phyloP scores from a whole-genome alignment of 2,329 filamentous ascomycete genomes.

The Ophiostoma quercus region DNA sequence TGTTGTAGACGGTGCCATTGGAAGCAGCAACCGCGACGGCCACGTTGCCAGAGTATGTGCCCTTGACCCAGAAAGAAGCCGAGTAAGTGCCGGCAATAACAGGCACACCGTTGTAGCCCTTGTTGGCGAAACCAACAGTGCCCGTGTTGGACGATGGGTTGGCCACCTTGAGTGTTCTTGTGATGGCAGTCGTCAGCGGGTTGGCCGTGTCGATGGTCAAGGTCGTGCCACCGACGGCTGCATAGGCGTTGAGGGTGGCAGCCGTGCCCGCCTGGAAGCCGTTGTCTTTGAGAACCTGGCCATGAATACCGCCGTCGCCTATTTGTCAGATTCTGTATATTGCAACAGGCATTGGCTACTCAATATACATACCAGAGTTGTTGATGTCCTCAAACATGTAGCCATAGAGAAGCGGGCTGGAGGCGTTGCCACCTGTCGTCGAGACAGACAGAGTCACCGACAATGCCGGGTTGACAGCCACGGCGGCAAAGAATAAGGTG shows the following conservation, averaged over 20 bases:
- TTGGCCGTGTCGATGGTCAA: slow-evolving; percentile 8
- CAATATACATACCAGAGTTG: neutral
- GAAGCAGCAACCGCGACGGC: neutral
- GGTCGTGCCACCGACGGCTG: neutral
- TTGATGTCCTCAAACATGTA: slow-evolving; percentile 12
- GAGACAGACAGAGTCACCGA: slow-evolving; percentile 4
- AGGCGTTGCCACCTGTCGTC: neutral
- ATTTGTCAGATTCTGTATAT: neutral
- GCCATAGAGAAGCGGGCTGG: slow-evolving; percentile 3
- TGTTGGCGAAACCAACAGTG: slow-evolving; percentile 1
- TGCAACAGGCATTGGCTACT: too few relatives aligned
- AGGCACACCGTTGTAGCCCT: neutral
- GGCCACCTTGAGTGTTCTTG: neutral
- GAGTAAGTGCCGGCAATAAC: neutral
- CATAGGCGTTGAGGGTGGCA: neutral
- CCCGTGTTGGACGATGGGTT: slow-evolving; percentile 4
- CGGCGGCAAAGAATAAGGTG: neutral
- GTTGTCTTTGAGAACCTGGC: slow-evolving; percentile 5
- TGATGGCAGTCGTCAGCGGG: neutral
- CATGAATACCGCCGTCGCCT: slow-evolving; percentile 1
- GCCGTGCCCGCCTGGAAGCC: slow-evolving; percentile 2
- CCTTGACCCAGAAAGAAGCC: slow-evolving; percentile 7
- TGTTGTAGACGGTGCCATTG: neutral
- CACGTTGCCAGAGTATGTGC: slow-evolving; percentile 9
- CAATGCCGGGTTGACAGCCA: neutral